Evolutionary conservation across 768 basidiomycete genomes (phyloP), one percentile per base, ranked within the genome.

Genomic region (Dioszegia hungarica): DNA sequence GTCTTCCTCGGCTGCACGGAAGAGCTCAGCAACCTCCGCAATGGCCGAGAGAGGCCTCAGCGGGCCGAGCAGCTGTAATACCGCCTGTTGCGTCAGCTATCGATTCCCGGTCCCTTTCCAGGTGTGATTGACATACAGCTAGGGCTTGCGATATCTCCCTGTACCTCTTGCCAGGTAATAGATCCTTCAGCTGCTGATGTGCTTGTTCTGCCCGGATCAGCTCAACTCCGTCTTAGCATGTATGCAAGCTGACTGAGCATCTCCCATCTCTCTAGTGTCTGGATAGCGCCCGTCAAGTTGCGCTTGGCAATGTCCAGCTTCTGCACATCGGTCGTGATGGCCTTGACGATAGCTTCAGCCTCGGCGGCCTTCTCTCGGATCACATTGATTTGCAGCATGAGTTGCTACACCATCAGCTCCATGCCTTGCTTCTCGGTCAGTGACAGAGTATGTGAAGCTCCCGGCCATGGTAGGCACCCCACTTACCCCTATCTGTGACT

Each of bases 281-380:
- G 93, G 84, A 98, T 92, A 66, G 88, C 89, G 24, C 83, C 78
- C 19, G 89, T 86, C 47, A 99, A 82, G 70, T 98, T 95, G 78
- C 85, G 86, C 82, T 98, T 97, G 17, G 90, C 92, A 33, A 88
- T 78, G 74, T 98, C 95, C 29, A 99, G 81, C 4, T 87, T 83
- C 73, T 97, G 93, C 45, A 99, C 98, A 75, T 99, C 95, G 63
- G 89, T 87, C 1, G 95, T 99, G 63, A 98, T 95, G 64, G 90
- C 85, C 51, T 88, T 82, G 24, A 98, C 95, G 45, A 98, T 90
- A 1, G 91, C 91, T 68, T 98, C 95, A 2, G 90, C 92, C 73
- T 99, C 95, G 0, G 90, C 89, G 0, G 94, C 92, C 72, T 97
- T 97, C 77, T 97, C 92, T 40, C 91, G 84, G 63, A 98, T 95